Percentiles rank a stretch among this genome's conserved stretches.
Evolutionary conservation across 257 asterid genomes (phyloP).

Genomic region (Marsdenia floribunda): DNA sequence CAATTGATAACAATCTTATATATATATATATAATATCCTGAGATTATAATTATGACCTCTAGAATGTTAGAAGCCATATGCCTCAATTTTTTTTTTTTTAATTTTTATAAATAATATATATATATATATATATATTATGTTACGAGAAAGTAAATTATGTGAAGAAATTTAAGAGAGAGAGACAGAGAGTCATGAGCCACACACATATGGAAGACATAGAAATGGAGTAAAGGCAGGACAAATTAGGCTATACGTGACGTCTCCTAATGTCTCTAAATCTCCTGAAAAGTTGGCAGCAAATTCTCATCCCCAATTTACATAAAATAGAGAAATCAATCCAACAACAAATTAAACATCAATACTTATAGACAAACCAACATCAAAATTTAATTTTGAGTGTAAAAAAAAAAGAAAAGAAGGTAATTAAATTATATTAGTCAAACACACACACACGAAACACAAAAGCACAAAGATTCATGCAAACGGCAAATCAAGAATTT

Average conservation of each 20-base stretch:
- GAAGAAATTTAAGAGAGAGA: too few relatives aligned
- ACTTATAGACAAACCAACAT: not conserved
- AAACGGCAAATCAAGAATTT: slow-evolving; percentile 30
- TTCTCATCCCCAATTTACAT: slow-evolving; percentile 36
- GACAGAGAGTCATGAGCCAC: not conserved
- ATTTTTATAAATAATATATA: too few relatives aligned
- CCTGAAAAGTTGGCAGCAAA: slow-evolving; percentile 46
- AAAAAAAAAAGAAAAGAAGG: not conserved
- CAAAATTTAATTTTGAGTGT: too few relatives aligned
- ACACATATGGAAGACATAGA: not conserved
- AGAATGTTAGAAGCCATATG: too few relatives aligned
- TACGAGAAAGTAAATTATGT: too few relatives aligned
- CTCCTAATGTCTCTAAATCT: not conserved
- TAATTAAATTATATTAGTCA: slow-evolving; percentile 11
- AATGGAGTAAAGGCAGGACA: not conserved
- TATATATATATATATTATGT: too few relatives aligned
- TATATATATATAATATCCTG: too few relatives aligned
- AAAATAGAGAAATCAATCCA: not conserved
- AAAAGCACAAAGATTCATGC: slow-evolving; percentile 42
- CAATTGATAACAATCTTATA: too few relatives aligned
- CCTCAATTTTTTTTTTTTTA: too few relatives aligned
- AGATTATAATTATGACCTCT: too few relatives aligned
- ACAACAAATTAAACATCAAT: not conserved
- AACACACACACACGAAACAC: slow-evolving; percentile 22
- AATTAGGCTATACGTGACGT: too few relatives aligned